Percentiles rank a stretch among this genome's conserved stretches.
phyloP scores from a whole-genome alignment of 495 filamentous ascomycete species.

The Penicillium salamii region DNA sequence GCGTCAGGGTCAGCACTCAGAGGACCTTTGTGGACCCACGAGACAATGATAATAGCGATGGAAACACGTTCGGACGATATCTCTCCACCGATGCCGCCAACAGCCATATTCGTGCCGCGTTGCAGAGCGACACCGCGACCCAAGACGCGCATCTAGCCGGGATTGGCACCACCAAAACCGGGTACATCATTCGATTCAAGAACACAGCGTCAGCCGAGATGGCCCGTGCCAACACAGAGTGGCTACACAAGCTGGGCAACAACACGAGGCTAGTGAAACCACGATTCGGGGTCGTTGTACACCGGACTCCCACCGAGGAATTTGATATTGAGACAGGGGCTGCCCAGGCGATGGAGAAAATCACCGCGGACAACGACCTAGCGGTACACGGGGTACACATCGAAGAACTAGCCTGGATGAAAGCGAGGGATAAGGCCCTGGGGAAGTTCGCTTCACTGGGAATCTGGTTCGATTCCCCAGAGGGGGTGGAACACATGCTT shows the following conservation, averaged over 20 bases:
- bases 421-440: not conserved
- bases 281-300: constrained; percentile 12
- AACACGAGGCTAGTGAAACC: too few species aligned
- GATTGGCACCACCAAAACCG: not conserved
- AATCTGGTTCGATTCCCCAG: not conserved
- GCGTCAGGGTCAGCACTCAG: constrained; percentile 7
- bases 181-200: too few species aligned
- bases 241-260: too few species aligned
- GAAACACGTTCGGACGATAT: constrained; percentile 19
- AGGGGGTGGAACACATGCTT: not conserved
- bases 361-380: not conserved
- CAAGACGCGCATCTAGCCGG: constrained; percentile 14
- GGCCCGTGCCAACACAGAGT: too few species aligned
- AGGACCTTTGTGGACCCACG: constrained; percentile 18
- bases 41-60: constrained; percentile 13
- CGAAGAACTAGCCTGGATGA: not conserved
- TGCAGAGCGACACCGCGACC: constrained; percentile 8
- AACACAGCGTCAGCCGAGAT: too few species aligned
- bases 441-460: constrained; percentile 4
- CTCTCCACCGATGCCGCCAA: constrained; percentile 18
- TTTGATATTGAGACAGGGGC: not conserved
- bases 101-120: constrained; percentile 13
- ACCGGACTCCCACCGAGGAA: not conserved
- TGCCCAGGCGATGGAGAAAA: too few species aligned
- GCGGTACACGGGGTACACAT: not conserved